Evolutionary conservation across 345 rosid species (phyloP).

Genomic region (Ailanthus altissimus): DNA sequence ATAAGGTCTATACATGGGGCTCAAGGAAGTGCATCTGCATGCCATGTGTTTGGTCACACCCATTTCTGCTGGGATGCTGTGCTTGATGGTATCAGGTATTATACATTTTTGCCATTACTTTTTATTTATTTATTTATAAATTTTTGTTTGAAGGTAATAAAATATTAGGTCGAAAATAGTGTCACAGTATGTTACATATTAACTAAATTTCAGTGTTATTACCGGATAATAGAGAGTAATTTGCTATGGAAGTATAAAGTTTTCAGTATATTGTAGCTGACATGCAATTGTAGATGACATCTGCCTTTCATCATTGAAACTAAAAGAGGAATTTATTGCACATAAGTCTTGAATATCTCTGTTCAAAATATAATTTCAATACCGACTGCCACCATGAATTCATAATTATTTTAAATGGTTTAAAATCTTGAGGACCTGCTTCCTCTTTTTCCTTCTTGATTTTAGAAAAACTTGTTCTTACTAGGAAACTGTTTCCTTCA

Average conservation of each 20-base stretch:
- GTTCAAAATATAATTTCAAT: background rate
- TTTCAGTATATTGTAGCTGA: too few species aligned
- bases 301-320: background rate
- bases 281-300: background rate
- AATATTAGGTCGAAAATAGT: background rate
- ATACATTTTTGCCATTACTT: background rate
- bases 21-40: constrained; percentile 36
- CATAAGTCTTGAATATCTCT: background rate
- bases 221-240: too few species aligned
- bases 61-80: constrained; percentile 73
- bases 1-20: constrained; percentile 52
- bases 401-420: background rate
- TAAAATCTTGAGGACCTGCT: background rate
- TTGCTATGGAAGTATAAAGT: too few species aligned
- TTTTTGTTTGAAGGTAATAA: background rate
- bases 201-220: background rate
- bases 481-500: background rate
- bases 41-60: constrained; percentile 77
- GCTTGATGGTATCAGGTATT: constrained; percentile 65
- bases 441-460: background rate
- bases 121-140: too few species aligned
- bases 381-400: background rate
- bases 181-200: background rate
- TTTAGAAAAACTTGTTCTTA: background rate
- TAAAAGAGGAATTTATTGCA: background rate